phyloP scores from a whole-genome alignment of 768 basidiomycete genomes.

The Pulveroboletus sp. region DNA sequence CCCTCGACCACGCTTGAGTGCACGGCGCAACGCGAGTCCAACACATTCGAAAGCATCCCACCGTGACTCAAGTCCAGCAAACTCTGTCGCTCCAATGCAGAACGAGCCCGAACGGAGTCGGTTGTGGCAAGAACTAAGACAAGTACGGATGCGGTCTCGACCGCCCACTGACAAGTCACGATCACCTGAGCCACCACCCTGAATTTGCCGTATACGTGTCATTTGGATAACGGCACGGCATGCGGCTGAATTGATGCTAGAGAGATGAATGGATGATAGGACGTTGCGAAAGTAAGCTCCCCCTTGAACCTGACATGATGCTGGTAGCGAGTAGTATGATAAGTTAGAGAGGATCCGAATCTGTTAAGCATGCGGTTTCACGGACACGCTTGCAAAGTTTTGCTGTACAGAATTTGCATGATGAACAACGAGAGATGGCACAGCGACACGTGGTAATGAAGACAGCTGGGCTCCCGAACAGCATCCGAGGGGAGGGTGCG shows the following conservation, averaged over 20 bases:
- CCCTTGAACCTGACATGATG: constrained; percentile 1
- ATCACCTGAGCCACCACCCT: constrained; percentile 36
- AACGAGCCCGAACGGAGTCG: constrained; percentile 40
- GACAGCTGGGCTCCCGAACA: neutral
- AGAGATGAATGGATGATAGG: constrained; percentile 7
- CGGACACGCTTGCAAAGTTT: constrained; percentile 15
- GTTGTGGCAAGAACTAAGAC: constrained; percentile 53
- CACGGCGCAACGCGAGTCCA: constrained; percentile 38
- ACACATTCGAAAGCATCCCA: constrained; percentile 30
- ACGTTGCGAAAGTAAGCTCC: constrained; percentile 5
- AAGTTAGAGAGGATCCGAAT: constrained; percentile 10
- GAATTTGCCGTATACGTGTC: constrained; percentile 17
- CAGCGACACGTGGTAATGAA: constrained; percentile 14
- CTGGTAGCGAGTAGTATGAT: constrained; percentile 14
- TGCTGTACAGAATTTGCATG: neutral
- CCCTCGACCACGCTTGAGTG: constrained; percentile 33
- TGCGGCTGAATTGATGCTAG: constrained; percentile 11
- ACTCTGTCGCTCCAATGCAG: constrained; percentile 26
- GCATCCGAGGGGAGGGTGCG: neutral
- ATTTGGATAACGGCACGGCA: constrained; percentile 7
- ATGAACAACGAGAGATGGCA: neutral
- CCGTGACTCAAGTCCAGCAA: constrained; percentile 25
- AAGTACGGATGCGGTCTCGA: constrained; percentile 44
- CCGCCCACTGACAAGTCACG: constrained; percentile 41
- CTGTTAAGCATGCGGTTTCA: constrained; percentile 13